Evolutionary conservation across 257 asterid species (phyloP).

Genomic region (Capsicum pubescens): DNA sequence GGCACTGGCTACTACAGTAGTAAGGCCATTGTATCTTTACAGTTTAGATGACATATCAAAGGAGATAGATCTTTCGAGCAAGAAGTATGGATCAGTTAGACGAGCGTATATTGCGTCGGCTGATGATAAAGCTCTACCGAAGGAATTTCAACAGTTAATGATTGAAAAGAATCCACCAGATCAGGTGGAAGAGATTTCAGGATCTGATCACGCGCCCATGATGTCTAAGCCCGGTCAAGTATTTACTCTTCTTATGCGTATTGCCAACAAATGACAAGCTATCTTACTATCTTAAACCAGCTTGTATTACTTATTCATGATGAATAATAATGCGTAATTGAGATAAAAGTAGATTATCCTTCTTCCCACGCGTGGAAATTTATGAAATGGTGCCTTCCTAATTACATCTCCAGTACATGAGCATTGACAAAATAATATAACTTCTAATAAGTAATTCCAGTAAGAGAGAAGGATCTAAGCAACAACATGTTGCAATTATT

Average conservation of each 20-base stretch:
- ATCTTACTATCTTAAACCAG: neutral
- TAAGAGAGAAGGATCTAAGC: too few relatives aligned
- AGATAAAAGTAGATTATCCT: too few relatives aligned
- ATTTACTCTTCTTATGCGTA: slow-evolving; percentile 19
- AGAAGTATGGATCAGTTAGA: slow-evolving; percentile 34
- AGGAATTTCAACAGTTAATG: slow-evolving; percentile 37
- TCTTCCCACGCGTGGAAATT: too few relatives aligned
- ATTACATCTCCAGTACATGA: too few relatives aligned
- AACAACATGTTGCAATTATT: too few relatives aligned
- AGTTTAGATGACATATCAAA: slow-evolving; percentile 19
- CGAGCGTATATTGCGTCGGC: rapidly evolving
- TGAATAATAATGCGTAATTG: too few relatives aligned
- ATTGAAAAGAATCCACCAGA: slow-evolving; percentile 36
- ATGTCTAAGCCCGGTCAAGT: slow-evolving; percentile 41
- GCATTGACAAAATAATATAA: too few relatives aligned
- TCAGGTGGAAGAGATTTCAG: slow-evolving; percentile 36
- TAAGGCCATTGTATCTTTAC: slow-evolving; percentile 33
- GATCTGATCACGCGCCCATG: slow-evolving; percentile 50
- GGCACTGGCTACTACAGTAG: slow-evolving; percentile 37
- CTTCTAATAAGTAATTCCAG: too few relatives aligned
- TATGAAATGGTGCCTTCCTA: too few relatives aligned
- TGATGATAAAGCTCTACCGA: neutral
- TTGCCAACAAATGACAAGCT: neutral
- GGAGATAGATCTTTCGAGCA: slow-evolving; percentile 23
- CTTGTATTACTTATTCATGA: neutral